Evolutionary conservation across 1,284 basidiomycete genomes (phyloP).

Genomic region (Cutaneotrichosporon cavernicola): DNA sequence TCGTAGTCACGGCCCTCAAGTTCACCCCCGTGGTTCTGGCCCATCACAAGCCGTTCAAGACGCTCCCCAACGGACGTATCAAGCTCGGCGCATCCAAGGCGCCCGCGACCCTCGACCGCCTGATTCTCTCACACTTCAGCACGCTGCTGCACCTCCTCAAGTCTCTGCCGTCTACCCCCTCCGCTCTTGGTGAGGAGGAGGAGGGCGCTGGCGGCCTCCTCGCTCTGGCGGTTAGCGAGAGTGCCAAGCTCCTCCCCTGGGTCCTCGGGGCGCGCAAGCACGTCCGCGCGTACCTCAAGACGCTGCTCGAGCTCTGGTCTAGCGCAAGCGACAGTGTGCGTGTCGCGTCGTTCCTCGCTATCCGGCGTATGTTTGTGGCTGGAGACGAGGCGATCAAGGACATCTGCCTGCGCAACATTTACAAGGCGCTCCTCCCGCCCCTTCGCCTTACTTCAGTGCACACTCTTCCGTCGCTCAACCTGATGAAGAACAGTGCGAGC

Average conservation of each 20-base stretch:
- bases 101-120: conserved; percentile 75
- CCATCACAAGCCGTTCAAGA: conserved; percentile 86
- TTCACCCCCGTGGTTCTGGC: conserved; percentile 88
- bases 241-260: conserved; percentile 82
- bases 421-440: conserved; percentile 77
- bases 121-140: conserved; percentile 84
- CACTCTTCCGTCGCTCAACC: conserved; percentile 87
- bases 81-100: conserved; percentile 52
- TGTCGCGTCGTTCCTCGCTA: conserved; percentile 82
- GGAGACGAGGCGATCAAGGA: conserved; percentile 82
- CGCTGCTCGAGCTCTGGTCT: conserved; percentile 80
- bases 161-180: conserved; percentile 65
- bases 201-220: conserved; percentile 55
- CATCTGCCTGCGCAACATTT: conserved; percentile 71
- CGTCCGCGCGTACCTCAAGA: conserved; percentile 80
- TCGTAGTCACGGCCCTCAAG: conserved; percentile 80
- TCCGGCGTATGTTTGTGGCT: conserved; percentile 75
- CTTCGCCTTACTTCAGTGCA: conserved; percentile 74
- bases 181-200: conserved; percentile 33
- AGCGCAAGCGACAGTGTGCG: conserved; percentile 76
- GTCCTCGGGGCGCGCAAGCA: conserved; percentile 77
- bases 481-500: conserved; percentile 97
- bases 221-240: conserved; percentile 73
- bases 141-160: conserved; percentile 76
- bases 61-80: conserved; percentile 74